Evolutionary conservation across 768 basidiomycete species (phyloP).

Genomic region (Bullera alba): DNA sequence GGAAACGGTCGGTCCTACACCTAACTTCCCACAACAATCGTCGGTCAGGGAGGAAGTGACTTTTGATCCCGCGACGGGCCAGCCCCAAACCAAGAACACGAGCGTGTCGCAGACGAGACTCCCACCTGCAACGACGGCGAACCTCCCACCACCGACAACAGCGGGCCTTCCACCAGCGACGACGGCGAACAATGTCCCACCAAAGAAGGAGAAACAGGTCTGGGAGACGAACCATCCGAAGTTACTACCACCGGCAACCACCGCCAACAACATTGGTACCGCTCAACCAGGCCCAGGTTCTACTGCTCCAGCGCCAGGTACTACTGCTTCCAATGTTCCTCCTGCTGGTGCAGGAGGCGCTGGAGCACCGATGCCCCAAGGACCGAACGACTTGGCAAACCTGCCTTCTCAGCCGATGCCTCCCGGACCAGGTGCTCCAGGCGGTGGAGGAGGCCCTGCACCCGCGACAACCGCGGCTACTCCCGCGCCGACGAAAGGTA

Average conservation of each 20-base stretch:
- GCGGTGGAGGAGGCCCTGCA: not conserved
- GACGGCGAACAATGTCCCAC: slow-evolving; percentile 10
- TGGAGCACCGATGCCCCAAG: too few relatives aligned
- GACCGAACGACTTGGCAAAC: too few relatives aligned
- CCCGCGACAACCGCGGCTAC: not conserved
- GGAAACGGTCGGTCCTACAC: not conserved
- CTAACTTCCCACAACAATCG: not conserved
- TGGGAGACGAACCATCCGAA: slow-evolving; percentile 17
- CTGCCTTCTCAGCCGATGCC: too few relatives aligned
- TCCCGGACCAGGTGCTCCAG: too few relatives aligned
- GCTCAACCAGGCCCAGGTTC: slow-evolving; percentile 2
- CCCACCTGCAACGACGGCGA: slow-evolving; percentile 1
- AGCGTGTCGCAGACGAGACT: not conserved
- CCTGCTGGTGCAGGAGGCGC: slow-evolving; percentile 1
- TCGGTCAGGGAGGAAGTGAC: not conserved
- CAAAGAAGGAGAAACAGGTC: not conserved
- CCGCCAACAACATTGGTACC: slow-evolving; percentile 8
- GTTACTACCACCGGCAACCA: slow-evolving; percentile 3
- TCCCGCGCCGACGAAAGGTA: not conserved
- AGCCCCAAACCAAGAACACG: not conserved
- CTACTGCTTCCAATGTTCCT: not conserved
- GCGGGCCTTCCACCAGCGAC: slow-evolving; percentile 8
- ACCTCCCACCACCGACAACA: not conserved
- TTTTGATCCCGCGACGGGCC: not conserved
- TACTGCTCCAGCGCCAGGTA: slow-evolving; percentile 1